Percentiles rank a stretch among this genome's conserved stretches.
Conservation (phyloP, 1,139 yeast species). For the Scheffersomyces quercinus region DNA sequence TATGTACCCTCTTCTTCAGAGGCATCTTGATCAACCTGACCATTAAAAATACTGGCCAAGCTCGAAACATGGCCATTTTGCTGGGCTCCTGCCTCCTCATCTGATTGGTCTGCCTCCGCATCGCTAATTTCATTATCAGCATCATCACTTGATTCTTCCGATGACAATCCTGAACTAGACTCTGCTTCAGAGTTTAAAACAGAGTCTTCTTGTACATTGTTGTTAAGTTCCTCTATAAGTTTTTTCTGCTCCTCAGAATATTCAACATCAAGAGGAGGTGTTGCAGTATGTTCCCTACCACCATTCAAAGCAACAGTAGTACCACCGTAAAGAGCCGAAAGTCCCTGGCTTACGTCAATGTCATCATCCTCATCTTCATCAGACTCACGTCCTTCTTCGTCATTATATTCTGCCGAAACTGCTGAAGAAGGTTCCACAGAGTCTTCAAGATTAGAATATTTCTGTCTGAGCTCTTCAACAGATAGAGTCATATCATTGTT, state of each 20-base stretch:
- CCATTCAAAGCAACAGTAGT: conserved; percentile 4
- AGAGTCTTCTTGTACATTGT: conserved; percentile 13
- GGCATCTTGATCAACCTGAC: background rate
- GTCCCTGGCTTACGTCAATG: conserved; percentile 24
- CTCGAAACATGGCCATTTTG: conserved; percentile 1
- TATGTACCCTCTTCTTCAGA: conserved; percentile 17
- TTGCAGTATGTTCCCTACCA: background rate
- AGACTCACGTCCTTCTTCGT: conserved; percentile 3
- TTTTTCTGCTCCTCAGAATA: conserved; percentile 38
- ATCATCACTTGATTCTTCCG: conserved; percentile 16
- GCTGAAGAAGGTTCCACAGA: conserved; percentile 15
- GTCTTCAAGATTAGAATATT: conserved; percentile 56
- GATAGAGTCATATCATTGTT: conserved; percentile 57
- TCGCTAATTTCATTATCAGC: conserved; percentile 16
- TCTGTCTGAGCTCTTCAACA: conserved; percentile 63
- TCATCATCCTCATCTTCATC: conserved; percentile 18
- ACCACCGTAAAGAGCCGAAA: conserved; percentile 34
- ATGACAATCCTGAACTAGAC: conserved; percentile 8
- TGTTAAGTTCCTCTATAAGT: conserved; percentile 24
- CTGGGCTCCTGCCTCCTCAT: conserved; percentile 3
- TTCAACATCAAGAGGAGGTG: conserved; percentile 13
- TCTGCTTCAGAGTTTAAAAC: conserved; percentile 26
- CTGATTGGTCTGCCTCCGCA: conserved; percentile 9
- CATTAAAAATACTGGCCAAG: background rate
- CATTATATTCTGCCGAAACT: background rate